These are phyloP conservation scores for Populus tremula DNA, from an alignment of 345 rosid species.

Conservation along the genomic window DNA sequence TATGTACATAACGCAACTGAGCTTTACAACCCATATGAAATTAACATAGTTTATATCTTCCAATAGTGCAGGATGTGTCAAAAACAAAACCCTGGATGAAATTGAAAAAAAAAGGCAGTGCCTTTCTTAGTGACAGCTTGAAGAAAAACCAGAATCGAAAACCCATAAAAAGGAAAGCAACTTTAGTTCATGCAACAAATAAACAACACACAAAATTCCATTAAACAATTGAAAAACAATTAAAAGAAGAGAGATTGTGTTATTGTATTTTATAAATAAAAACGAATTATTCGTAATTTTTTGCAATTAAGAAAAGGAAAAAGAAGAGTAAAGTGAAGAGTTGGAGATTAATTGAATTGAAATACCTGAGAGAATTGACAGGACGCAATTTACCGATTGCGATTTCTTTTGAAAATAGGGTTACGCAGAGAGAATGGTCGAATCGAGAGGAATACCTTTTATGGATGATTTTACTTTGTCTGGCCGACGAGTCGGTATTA, in stretches of 20 bases:
- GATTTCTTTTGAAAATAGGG: conserved; percentile 14
- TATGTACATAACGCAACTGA: background rate
- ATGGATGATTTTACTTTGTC: background rate
- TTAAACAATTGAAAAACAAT: background rate
- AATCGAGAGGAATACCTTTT: background rate
- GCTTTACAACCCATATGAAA: background rate
- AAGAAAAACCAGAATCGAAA: background rate
- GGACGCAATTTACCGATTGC: background rate
- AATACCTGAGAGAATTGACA: conserved; percentile 13
- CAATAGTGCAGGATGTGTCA: background rate
- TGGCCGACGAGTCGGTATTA: background rate
- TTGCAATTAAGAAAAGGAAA: background rate
- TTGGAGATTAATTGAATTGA: background rate
- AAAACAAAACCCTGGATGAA: background rate
- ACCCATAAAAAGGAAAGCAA: background rate
- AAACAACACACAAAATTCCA: background rate
- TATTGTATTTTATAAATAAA: background rate
- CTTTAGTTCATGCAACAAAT: background rate
- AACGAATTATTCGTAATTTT: background rate
- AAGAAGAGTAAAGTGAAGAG: background rate
- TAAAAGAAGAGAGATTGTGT: background rate
- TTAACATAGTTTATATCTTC: background rate
- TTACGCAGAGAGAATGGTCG: background rate
- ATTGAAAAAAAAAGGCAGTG: background rate
- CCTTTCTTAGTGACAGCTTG: background rate